A percentile compares a stretch with the other conserved stretches of the same genome.
phyloP scores from a whole-genome alignment of 345 rosid genomes.

The Odontarrhena argentea region DNA sequence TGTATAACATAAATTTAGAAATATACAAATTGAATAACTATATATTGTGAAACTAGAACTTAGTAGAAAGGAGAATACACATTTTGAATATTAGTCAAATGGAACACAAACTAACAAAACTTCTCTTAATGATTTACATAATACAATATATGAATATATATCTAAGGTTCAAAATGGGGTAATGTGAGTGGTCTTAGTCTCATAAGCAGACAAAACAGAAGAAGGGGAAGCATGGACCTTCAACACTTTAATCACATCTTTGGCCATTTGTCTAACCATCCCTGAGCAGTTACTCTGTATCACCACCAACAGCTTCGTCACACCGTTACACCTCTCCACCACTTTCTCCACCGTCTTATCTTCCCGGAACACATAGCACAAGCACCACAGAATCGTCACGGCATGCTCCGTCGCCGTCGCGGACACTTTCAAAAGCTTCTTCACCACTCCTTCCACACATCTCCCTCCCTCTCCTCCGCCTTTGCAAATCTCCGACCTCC shows the following conservation, averaged over 20 bases:
- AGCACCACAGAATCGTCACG: conserved; percentile 77
- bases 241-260: conserved; percentile 69
- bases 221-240: conserved; percentile 48
- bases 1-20: no score
- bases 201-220: conserved; percentile 63
- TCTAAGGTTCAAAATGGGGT: conserved; percentile 67
- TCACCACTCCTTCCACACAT: conserved; percentile 67
- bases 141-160: background rate
- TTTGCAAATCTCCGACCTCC: conserved; percentile 53
- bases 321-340: conserved; percentile 63
- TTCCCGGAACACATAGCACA: conserved; percentile 69
- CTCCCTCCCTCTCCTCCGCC: conserved; percentile 23
- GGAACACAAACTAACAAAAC: conserved; percentile 50
- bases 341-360: conserved; percentile 51
- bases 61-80: background rate
- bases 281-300: conserved; percentile 88
- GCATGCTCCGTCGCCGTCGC: conserved; percentile 76
- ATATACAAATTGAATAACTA: no score
- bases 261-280: conserved; percentile 67
- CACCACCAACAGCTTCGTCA: conserved; percentile 72
- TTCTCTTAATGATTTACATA: conserved; percentile 48
- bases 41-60: background rate
- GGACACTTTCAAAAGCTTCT: conserved; percentile 73
- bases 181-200: conserved; percentile 91
- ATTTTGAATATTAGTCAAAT: conserved; percentile 13